A percentile compares a stretch with the other conserved stretches of the same genome.
Evolutionary conservation across 2,329 filamentous ascomycete genomes (phyloP).

Genomic region (Fusarium dimerum): DNA sequence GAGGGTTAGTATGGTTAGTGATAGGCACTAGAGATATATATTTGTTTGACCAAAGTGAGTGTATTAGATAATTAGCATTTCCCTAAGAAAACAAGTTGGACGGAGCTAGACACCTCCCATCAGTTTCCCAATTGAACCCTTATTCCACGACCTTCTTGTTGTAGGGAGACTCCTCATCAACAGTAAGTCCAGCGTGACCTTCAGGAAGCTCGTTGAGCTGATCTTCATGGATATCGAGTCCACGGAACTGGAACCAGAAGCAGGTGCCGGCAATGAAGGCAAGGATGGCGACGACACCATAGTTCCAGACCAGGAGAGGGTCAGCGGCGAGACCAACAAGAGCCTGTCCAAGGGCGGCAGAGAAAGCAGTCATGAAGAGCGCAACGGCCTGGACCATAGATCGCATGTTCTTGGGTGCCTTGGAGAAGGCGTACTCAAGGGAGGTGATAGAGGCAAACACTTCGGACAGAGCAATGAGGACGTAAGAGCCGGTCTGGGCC

Average conservation of each 20-base stretch:
- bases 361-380: constrained; percentile 70
- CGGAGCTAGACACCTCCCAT: too few species aligned
- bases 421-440: constrained; percentile 75
- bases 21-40: too few species aligned
- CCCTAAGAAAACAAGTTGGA: too few species aligned
- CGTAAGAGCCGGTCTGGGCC: constrained; percentile 53
- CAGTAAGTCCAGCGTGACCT: constrained; percentile 29
- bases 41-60: too few species aligned
- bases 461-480: constrained; percentile 51
- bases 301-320: constrained; percentile 74
- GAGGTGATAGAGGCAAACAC: constrained; percentile 55
- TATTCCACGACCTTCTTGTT: constrained; percentile 1
- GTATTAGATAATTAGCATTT: too few species aligned
- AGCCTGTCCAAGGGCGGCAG: constrained; percentile 67
- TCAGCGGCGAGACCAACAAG: constrained; percentile 48
- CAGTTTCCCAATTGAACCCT: too few species aligned
- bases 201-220: constrained; percentile 59
- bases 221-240: constrained; percentile 66
- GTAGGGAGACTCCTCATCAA: constrained; percentile 22
- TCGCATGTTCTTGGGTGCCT: constrained; percentile 76
- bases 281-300: constrained; percentile 65
- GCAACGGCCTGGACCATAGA: constrained; percentile 69
- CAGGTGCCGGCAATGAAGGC: constrained; percentile 60
- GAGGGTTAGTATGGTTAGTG: too few species aligned
- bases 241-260: constrained; percentile 69